A percentile compares a stretch with the other conserved stretches of the same genome.
Conservation (phyloP, 2,329 filamentous ascomycete genomes). For the Aspergillus oerlinghausenensis region DNA sequence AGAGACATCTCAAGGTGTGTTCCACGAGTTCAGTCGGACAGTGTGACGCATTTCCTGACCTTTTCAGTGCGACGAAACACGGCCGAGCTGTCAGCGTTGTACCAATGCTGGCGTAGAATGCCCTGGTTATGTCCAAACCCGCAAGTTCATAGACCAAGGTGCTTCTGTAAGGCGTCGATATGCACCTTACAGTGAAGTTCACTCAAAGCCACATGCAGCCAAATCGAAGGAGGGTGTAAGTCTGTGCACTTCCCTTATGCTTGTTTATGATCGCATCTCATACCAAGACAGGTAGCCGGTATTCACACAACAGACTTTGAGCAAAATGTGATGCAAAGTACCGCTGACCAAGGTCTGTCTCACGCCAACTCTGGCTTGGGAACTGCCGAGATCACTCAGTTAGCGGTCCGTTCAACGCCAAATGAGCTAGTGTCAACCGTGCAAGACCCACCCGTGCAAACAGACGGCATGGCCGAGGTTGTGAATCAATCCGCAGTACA, state of each 20-base stretch:
- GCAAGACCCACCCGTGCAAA: background rate
- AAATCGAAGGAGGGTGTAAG: constrained; percentile 8
- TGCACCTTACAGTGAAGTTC: constrained; percentile 33
- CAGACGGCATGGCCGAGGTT: background rate
- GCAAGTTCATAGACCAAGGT: constrained; percentile 42
- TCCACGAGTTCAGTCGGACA: background rate
- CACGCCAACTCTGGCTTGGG: background rate
- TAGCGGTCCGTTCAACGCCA: background rate
- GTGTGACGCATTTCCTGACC: background rate
- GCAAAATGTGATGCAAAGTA: background rate
- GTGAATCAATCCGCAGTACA: background rate
- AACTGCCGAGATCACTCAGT: background rate
- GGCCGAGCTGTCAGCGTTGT: constrained; percentile 37
- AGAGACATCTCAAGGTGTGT: constrained; percentile 36
- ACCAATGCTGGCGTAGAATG: constrained; percentile 34
- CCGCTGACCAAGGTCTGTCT: background rate
- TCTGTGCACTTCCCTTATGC: background rate
- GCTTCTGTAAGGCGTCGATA: constrained; percentile 37
- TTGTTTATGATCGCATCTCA: background rate
- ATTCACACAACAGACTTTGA: background rate
- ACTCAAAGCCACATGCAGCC: constrained; percentile 1
- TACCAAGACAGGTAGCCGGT: background rate
- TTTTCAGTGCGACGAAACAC: constrained; percentile 37
- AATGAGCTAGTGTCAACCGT: background rate
- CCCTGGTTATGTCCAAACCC: constrained; percentile 40